Evolutionary conservation across 2,329 filamentous ascomycete genomes (phyloP), one percentile per base, ranked within the genome.

Genomic region (Curvularia hawaiiensis): DNA sequence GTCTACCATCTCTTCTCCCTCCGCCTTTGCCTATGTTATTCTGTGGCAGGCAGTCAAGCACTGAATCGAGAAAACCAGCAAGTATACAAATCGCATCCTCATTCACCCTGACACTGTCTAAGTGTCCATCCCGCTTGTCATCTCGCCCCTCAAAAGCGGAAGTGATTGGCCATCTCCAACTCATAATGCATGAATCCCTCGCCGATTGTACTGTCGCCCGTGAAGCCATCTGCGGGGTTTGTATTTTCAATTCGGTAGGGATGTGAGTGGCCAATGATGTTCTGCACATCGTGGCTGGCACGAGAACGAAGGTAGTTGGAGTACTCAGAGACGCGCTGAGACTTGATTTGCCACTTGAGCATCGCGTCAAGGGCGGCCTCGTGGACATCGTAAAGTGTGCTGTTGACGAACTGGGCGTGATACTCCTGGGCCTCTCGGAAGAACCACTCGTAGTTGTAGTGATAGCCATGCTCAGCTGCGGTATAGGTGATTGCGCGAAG

Each of bases 281-380:
- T 45, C 24, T 43, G 56, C 3, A 59, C 58, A 14, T 47, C 50
- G 16, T 47, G 44, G 33, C 66, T 67, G 2, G 66, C 66, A 24
- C 55, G 56, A 35, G 52, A 50, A 10, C 66, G 61, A 8, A 69
- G 61, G 22, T 68, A 68, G 22, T 45, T 53, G 33, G 54, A 63
- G 48, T 69, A 69, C 39, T 67, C 61, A 9, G 55, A 60, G 6
- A 69, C 66, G 8, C 66, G 66, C 50, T 61, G 61, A 8, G 54
- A 49, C 46, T 62, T 66, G 4, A 60, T 53, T 47, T 67, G 62
- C 65, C 65, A 68, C 41, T 65, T 57, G 12, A 64, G 41, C 12
- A 52, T 52, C 12, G 55, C 39, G 7, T 61, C 26, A 5, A 54
- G 28, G 22, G 63, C 33, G 10, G 46, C 24, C 5, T 56, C 43